phyloP scores from a whole-genome alignment of 2,329 filamentous ascomycete species.

The Trichoderma koningiopsis region DNA sequence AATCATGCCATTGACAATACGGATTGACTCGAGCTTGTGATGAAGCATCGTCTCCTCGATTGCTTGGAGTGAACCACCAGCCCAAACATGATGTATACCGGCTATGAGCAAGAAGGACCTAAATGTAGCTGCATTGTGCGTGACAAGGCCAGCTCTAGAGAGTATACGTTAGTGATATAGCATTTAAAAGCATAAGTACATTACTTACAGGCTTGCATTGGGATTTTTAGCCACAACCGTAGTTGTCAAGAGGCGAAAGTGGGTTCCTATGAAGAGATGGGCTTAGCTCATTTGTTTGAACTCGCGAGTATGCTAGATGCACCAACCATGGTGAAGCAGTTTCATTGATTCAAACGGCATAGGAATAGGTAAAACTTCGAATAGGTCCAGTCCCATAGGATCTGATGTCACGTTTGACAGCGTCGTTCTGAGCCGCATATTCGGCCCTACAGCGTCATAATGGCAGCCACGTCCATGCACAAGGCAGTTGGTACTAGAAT shows the following conservation, averaged over 20 bases:
- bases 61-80: background rate
- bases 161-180: background rate
- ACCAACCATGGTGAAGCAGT: background rate
- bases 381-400: background rate
- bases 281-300: background rate
- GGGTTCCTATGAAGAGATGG: background rate
- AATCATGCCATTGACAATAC: slow-evolving; percentile 5
- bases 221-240: slow-evolving; percentile 9
- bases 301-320: background rate
- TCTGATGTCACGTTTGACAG: background rate
- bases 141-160: background rate
- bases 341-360: background rate
- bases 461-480: background rate
- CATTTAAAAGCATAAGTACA: background rate
- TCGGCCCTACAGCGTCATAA: background rate
- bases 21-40: slow-evolving; percentile 7
- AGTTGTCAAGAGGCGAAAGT: slow-evolving; percentile 3
- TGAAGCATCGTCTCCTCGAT: slow-evolving; percentile 16
- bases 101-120: background rate
- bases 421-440: background rate
- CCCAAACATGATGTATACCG: slow-evolving; percentile 5
- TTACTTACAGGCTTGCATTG: slow-evolving; percentile 1
- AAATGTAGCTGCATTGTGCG: background rate
- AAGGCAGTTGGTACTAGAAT: background rate
- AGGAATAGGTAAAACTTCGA: background rate